These are phyloP conservation scores for Lachancea meyersii DNA, from an alignment of 805 yeast genomes.

Conservation along the genomic window DNA sequence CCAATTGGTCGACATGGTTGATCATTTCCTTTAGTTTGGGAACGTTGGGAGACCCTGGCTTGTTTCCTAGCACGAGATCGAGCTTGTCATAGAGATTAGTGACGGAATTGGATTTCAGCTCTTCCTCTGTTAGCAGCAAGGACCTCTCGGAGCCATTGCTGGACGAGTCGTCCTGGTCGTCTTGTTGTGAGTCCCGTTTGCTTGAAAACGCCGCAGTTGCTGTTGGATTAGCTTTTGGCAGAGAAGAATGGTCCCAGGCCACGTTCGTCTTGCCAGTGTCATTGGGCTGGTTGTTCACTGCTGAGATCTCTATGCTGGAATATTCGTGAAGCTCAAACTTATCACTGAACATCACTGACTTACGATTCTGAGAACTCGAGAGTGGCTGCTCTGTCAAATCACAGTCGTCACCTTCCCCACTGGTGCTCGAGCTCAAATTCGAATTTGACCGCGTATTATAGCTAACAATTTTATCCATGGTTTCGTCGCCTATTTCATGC, in stretches of 20 bases:
- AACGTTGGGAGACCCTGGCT: conserved; percentile 5
- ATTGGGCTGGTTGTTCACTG: too few species aligned
- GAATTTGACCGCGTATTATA: conserved; percentile 20
- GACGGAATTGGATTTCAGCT: conserved; percentile 14
- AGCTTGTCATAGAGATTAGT: conserved; percentile 13
- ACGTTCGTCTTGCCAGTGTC: too few species aligned
- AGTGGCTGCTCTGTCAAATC: conserved; percentile 1
- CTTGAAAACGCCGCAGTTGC: neutral
- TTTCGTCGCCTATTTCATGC: conserved; percentile 30
- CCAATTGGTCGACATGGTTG: conserved; percentile 6
- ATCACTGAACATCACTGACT: conserved; percentile 17
- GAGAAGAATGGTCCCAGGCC: conserved; percentile 1
- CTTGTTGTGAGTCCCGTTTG: neutral
- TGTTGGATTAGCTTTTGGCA: neutral
- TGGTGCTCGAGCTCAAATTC: neutral
- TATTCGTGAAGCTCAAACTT: conserved; percentile 17
- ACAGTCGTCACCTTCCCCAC: neutral
- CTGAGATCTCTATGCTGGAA: conserved; percentile 7
- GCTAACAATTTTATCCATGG: conserved; percentile 29
- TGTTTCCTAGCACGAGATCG: conserved; percentile 14
- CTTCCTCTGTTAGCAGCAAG: conserved; percentile 11
- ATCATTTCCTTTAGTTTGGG: conserved; percentile 20
- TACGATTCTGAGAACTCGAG: conserved; percentile 3
- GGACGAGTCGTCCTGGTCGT: conserved; percentile 10
- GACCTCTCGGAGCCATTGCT: conserved; percentile 8